Percentiles rank a stretch among this genome's conserved stretches.
Evolutionary conservation across 345 rosid genomes (phyloP).

Genomic region (Arabis hirsuta): DNA sequence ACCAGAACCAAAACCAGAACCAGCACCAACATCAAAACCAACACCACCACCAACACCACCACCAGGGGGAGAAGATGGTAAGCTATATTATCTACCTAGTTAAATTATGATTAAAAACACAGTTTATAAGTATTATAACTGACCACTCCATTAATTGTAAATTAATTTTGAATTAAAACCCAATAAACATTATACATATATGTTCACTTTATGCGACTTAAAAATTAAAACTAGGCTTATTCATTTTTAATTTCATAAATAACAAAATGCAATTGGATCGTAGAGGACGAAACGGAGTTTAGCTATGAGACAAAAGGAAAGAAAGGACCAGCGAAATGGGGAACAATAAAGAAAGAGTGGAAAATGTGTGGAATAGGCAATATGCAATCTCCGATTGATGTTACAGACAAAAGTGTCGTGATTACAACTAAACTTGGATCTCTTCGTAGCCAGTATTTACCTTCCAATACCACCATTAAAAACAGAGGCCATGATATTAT

Average conservation of each 20-base stretch:
- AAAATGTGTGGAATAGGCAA: slow-evolving; percentile 51
- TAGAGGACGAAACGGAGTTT: slow-evolving; percentile 75
- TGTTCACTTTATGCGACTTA: no score
- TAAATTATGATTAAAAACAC: no score
- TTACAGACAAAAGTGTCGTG: slow-evolving; percentile 50
- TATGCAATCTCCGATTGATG: slow-evolving; percentile 87
- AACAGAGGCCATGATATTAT: slow-evolving; percentile 86
- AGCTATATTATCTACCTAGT: no score
- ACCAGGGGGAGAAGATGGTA: no score
- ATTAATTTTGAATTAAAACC: no score
- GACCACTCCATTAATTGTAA: no score
- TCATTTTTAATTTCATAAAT: background rate
- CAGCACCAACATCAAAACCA: no score
- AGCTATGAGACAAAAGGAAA: slow-evolving; percentile 44
- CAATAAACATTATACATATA: no score
- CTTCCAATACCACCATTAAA: slow-evolving; percentile 56
- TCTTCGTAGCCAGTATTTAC: slow-evolving; percentile 56
- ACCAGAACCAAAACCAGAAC: no score
- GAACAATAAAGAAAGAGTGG: slow-evolving; percentile 63
- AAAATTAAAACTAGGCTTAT: background rate
- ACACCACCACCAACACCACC: no score
- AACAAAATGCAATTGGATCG: background rate
- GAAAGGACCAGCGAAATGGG: slow-evolving; percentile 75
- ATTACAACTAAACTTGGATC: slow-evolving; percentile 51
- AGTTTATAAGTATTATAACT: no score